Evolutionary conservation across 2,329 filamentous ascomycete species (phyloP).

Genomic region (Tolypocladium endophyticum): DNA sequence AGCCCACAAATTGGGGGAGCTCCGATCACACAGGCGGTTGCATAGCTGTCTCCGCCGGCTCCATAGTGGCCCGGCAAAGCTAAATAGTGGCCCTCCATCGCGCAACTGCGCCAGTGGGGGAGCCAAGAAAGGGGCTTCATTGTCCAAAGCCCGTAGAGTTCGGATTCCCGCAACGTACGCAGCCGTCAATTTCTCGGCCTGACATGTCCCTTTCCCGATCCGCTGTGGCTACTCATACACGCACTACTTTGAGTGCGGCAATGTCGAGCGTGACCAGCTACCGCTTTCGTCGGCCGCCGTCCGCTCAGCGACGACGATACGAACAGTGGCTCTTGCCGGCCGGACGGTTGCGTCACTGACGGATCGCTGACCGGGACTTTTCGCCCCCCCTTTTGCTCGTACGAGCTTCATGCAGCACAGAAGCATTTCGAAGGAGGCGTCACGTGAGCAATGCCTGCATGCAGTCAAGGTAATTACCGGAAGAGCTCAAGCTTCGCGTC

Average conservation of each 20-base stretch:
- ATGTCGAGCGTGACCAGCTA: not conserved
- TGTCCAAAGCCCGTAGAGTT: not conserved
- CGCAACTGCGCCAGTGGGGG: not conserved
- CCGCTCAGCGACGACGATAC: not conserved
- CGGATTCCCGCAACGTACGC: not conserved
- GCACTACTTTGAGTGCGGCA: not conserved
- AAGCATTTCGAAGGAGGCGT: not conserved
- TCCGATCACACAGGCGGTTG: not conserved
- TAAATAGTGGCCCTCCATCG: not conserved
- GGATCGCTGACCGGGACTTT: no score
- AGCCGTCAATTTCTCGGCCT: not conserved
- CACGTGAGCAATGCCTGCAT: not conserved
- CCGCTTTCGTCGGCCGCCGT: not conserved
- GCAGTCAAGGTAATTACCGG: not conserved
- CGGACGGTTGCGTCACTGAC: not conserved
- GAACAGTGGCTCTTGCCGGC: not conserved
- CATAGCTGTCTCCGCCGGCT: not conserved
- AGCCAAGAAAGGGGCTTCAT: not conserved
- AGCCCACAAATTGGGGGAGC: not conserved
- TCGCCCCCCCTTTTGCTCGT: no score
- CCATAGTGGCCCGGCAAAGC: not conserved
- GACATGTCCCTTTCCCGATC: not conserved
- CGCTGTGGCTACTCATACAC: not conserved
- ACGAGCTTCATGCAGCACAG: no score
- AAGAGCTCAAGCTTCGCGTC: not conserved